Evolutionary conservation across 306 rosid species (phyloP).

Genomic region (Gynostemma pentaphyllum): DNA sequence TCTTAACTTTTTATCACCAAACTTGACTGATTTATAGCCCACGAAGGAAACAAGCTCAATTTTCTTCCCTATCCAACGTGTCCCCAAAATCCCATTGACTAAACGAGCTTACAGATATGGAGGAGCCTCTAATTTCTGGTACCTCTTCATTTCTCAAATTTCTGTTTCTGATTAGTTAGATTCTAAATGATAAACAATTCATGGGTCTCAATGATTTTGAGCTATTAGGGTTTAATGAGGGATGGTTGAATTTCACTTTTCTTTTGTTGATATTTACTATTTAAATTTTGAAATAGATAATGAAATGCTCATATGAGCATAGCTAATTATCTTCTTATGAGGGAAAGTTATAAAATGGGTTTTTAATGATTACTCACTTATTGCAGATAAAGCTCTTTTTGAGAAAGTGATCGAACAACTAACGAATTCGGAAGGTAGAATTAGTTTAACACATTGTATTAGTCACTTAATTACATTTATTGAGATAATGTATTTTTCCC

Average conservation of each 20-base stretch:
- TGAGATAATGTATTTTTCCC: neutral
- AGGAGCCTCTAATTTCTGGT: slow-evolving; percentile 69
- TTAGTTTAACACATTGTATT: neutral
- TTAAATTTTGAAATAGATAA: neutral
- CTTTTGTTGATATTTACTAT: neutral
- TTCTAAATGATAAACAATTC: neutral
- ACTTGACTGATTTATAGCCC: slow-evolving; percentile 12
- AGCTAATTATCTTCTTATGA: too few relatives aligned
- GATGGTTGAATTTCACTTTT: neutral
- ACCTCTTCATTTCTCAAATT: neutral
- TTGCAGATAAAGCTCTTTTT: slow-evolving; percentile 56
- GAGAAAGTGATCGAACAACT: slow-evolving; percentile 29
- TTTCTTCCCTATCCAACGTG: neutral
- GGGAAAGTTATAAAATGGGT: neutral
- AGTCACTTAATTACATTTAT: neutral
- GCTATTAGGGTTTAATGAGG: neutral
- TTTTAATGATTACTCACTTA: neutral
- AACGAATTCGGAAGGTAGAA: slow-evolving; percentile 46
- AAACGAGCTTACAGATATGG: slow-evolving; percentile 30
- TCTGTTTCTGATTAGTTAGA: neutral
- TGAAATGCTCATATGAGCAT: too few relatives aligned
- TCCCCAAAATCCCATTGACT: neutral
- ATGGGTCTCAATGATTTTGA: slow-evolving; percentile 10
- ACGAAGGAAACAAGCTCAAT: slow-evolving; percentile 14
- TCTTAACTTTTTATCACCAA: neutral